Evolutionary conservation across 768 basidiomycete species (phyloP).

Genomic region (Daedalea quercina): DNA sequence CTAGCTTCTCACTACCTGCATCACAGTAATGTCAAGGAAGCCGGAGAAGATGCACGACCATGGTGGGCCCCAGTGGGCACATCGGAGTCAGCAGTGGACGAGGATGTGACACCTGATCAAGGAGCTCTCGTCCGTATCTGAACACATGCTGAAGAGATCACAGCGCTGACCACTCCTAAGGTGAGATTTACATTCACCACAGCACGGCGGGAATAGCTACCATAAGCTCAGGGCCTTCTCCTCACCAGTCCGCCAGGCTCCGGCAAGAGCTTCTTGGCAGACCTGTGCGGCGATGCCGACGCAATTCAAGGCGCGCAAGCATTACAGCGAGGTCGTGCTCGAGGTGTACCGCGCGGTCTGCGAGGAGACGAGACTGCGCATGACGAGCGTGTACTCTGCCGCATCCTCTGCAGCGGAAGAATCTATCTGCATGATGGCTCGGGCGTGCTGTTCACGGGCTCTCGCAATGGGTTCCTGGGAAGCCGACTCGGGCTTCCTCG

Average conservation of each 20-base stretch:
- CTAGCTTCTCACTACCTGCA: constrained; percentile 26
- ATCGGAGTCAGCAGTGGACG: constrained; percentile 2
- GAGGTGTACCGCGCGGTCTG: constrained; percentile 50
- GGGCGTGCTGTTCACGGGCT: no score
- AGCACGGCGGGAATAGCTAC: neutral
- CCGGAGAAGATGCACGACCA: constrained; percentile 20
- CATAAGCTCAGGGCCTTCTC: constrained; percentile 35
- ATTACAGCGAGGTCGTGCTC: constrained; percentile 51
- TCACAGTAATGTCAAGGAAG: constrained; percentile 3
- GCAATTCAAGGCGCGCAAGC: constrained; percentile 45
- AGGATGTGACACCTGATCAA: constrained; percentile 15
- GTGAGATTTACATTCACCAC: constrained; percentile 20
- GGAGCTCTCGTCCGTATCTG: constrained; percentile 33
- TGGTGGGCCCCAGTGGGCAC: constrained; percentile 24
- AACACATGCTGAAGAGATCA: constrained; percentile 46
- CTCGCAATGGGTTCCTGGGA: no score
- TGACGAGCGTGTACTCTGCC: constrained; percentile 24
- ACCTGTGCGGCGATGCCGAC: constrained; percentile 46
- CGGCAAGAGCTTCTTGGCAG: constrained; percentile 48
- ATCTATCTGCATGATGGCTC: no score
- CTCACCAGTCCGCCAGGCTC: constrained; percentile 47
- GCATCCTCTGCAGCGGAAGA: constrained; percentile 16
- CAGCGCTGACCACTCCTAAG: constrained; percentile 43
- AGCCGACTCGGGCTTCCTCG: no score
- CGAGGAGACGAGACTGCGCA: constrained; percentile 38